Base-by-base conservation (phyloP, 805 yeast genomes). In the Myxozyma geophila region DNA sequence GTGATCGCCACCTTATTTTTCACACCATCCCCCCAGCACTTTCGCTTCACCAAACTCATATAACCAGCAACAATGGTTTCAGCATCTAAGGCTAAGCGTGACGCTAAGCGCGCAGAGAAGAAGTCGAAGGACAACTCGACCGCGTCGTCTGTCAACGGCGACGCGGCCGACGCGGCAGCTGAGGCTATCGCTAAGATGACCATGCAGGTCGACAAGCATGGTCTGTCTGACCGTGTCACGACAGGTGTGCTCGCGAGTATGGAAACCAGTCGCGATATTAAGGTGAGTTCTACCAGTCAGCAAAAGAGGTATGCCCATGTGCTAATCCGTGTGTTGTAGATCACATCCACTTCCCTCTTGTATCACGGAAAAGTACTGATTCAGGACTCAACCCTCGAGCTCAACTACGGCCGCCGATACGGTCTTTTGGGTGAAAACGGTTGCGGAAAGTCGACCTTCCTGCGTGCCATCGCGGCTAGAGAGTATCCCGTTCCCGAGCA, bases 381-480 rank as follows among this genome's bases (percentile, higher is more conserved):
- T 72, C 97, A 91, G 80, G 98, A 95, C 79, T 88, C 98, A 46
- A 83, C 82, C 54, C 80, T 95, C 71, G 99, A 95, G 81, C 85
- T 95, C 79, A 95, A 95, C 81, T 93, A 87, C 78, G 99, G 98
- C 76, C 89, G 98, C 81, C 88, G 97, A 80, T 95, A 95, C 77
- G 99, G 99, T 81, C 83, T 95, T 67, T 83, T 95, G 75, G 99
- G 99, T 74, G 98, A 92, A 79, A 95, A 95, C 78, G 99, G 99
- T 70, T 95, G 98, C 82, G 99, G 99, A 81, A 95, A 95, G 80
- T 92, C 98, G 54, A 95, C 99, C 28, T 87, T 95, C 73, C 81
- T 95, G 76, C 90, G 90, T 78, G 89, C 98, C 47, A 78, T 95
- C 72, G 98, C 98, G 63, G 96, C 96, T 58, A 86, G 97, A 78